Percentiles rank a stretch among this genome's conserved stretches.
These are phyloP conservation scores for Epichloe sp. DNA, from an alignment of 2,329 filamentous ascomycete genomes.

Conservation along the genomic window DNA sequence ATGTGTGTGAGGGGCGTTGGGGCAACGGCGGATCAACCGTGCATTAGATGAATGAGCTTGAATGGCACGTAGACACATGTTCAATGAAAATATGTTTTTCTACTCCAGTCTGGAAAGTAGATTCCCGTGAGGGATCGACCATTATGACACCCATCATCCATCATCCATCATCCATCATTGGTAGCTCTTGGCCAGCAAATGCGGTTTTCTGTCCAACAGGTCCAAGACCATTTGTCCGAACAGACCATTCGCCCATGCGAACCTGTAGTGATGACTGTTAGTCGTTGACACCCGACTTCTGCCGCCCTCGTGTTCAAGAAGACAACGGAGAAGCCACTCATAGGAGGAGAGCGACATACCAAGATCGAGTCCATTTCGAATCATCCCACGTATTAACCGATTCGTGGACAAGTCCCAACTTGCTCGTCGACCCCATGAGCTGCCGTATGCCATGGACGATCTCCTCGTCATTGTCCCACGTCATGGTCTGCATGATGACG, in stretches of 20 bases:
- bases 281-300: no score
- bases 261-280: slow-evolving; percentile 36
- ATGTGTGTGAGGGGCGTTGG: background rate
- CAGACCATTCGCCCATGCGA: slow-evolving; percentile 81
- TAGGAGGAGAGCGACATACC: slow-evolving; percentile 13
- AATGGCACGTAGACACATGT: background rate
- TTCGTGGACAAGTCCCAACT: slow-evolving; percentile 71
- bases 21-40: background rate
- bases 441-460: slow-evolving; percentile 52
- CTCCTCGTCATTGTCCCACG: slow-evolving; percentile 60
- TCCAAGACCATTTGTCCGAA: slow-evolving; percentile 74
- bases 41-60: slow-evolving; percentile 4
- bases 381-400: slow-evolving; percentile 23
- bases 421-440: slow-evolving; percentile 55
- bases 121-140: no score
- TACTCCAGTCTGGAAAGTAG: no score
- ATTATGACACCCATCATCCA: background rate
- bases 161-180: slow-evolving; percentile 17
- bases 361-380: slow-evolving; percentile 21
- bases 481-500: slow-evolving; percentile 66
- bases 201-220: slow-evolving; percentile 58
- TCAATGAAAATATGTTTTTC: no score
- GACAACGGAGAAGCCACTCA: background rate
- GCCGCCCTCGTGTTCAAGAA: background rate
- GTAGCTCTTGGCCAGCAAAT: slow-evolving; percentile 41